Evolutionary conservation across 805 yeast genomes (phyloP).

Genomic region (Kazachstania kunashirensis): DNA sequence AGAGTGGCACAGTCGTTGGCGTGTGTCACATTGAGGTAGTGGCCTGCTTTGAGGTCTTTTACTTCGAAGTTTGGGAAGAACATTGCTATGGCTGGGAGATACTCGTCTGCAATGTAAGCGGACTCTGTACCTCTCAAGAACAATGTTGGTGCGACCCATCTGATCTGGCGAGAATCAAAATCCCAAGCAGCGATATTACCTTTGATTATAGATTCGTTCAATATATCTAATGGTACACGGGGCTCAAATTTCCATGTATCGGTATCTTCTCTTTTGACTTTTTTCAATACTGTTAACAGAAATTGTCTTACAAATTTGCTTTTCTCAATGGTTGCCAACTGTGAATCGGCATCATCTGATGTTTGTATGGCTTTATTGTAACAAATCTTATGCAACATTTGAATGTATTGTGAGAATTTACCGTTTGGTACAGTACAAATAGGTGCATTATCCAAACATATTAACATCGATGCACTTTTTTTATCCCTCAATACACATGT

Average conservation of each 20-base stretch:
- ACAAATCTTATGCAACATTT: conserved; percentile 49
- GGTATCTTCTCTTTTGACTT: conserved; percentile 20
- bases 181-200: conserved; percentile 73
- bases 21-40: conserved; percentile 85
- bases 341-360: conserved; percentile 58
- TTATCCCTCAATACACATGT: conserved; percentile 66
- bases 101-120: conserved; percentile 73
- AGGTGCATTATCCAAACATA: conserved; percentile 88
- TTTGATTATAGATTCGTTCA: conserved; percentile 54
- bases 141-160: conserved; percentile 64
- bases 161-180: conserved; percentile 40
- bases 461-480: conserved; percentile 46
- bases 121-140: conserved; percentile 75
- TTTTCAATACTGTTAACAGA: conserved; percentile 39
- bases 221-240: conserved; percentile 57
- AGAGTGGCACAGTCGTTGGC: conserved; percentile 63
- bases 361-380: conserved; percentile 37
- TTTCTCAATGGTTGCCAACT: conserved; percentile 53
- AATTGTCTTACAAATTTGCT: conserved; percentile 61
- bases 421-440: conserved; percentile 49
- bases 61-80: conserved; percentile 73
- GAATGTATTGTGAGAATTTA: conserved; percentile 58
- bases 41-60: conserved; percentile 67
- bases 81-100: conserved; percentile 56
- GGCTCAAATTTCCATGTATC: conserved; percentile 25